A percentile compares a stretch with the other conserved stretches of the same genome.
phyloP scores from a whole-genome alignment of 257 asterid genomes.

The Solanum chiquidenum region DNA sequence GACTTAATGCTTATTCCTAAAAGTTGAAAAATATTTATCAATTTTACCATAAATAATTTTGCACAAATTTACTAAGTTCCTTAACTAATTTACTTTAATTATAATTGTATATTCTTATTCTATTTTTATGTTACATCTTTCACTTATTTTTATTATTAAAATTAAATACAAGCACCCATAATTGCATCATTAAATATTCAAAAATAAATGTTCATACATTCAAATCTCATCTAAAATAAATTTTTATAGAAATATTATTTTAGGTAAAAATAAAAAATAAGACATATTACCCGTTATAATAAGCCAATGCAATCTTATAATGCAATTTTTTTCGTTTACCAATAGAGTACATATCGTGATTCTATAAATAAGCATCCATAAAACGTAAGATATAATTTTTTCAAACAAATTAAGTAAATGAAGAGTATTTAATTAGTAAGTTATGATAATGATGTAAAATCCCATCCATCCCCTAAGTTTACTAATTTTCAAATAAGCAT shows the following conservation, averaged over 20 bases:
- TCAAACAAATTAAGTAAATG: neutral
- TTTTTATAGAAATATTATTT: too few relatives aligned
- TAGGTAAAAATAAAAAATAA: neutral
- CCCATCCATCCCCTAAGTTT: neutral
- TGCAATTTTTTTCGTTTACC: neutral
- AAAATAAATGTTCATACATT: too few relatives aligned
- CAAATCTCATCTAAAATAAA: neutral
- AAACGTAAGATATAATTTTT: neutral
- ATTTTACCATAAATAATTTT: too few relatives aligned
- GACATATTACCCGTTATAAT: neutral
- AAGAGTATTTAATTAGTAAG: neutral
- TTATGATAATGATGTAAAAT: neutral
- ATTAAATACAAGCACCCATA: neutral
- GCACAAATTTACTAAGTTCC: neutral
- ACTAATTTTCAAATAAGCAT: slow-evolving; percentile 8
- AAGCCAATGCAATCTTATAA: neutral
- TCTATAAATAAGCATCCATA: neutral
- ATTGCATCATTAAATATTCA: neutral
- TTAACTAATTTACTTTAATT: neutral
- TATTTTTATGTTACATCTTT: neutral
- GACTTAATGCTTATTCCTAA: neutral
- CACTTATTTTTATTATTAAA: neutral
- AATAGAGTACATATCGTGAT: neutral
- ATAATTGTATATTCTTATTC: neutral
- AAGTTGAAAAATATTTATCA: too few relatives aligned